Conservation (phyloP, 2,329 filamentous ascomycete species). For the Penicillium digitatum region DNA sequence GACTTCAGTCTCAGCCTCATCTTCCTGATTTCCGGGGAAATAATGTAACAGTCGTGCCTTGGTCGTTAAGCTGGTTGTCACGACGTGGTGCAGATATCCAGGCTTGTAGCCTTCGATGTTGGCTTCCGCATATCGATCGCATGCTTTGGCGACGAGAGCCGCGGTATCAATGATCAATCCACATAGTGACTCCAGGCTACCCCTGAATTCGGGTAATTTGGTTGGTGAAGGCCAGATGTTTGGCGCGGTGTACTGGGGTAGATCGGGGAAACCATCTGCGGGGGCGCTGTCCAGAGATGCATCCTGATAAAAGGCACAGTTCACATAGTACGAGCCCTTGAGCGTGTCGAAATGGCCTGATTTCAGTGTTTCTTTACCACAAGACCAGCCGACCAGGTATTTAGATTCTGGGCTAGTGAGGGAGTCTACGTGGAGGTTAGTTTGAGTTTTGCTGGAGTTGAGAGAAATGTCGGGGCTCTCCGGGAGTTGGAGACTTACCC, state of each 20-base stretch:
- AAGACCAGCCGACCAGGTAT: constrained; percentile 62
- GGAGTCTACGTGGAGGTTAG: constrained; percentile 29
- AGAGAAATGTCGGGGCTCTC: neutral
- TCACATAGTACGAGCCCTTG: constrained; percentile 63
- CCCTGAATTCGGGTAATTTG: constrained; percentile 70
- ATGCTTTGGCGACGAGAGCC: constrained; percentile 81
- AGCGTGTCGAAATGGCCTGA: constrained; percentile 59
- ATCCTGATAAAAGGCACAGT: constrained; percentile 54
- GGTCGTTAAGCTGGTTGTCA: constrained; percentile 77
- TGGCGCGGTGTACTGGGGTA: constrained; percentile 82
- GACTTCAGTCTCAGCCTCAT: constrained; percentile 57
- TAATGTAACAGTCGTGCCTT: constrained; percentile 93
- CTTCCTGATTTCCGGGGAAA: constrained; percentile 55
- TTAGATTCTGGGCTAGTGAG: constrained; percentile 48
- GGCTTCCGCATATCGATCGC: constrained; percentile 75
- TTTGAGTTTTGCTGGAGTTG: neutral
- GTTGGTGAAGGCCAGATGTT: constrained; percentile 79
- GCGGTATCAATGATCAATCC: constrained; percentile 83
- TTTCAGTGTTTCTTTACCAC: constrained; percentile 60
- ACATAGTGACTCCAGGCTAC: constrained; percentile 71
- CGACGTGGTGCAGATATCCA: constrained; percentile 82
- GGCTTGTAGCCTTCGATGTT: constrained; percentile 72
- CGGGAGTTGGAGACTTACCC: constrained; percentile 49
- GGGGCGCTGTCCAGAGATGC: constrained; percentile 37
- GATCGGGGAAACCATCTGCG: constrained; percentile 46